These are phyloP conservation scores for Vanderwaltozyma tropicalis DNA, from an alignment of 805 yeast species.

Conservation along the genomic window DNA sequence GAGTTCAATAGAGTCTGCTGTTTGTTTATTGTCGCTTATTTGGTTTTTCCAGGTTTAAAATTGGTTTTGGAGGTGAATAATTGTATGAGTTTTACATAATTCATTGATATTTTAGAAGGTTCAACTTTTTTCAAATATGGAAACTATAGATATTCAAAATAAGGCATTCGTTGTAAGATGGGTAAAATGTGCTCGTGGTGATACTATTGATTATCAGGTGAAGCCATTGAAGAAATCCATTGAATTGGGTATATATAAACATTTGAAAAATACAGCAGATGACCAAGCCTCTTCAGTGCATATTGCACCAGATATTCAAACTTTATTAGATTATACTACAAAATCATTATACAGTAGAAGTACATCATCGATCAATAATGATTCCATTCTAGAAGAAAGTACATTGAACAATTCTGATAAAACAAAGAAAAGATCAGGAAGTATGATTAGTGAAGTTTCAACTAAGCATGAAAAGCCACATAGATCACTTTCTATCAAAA, in stretches of 20 bases:
- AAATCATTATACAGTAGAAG: conserved; percentile 13
- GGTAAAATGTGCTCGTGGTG: conserved; percentile 66
- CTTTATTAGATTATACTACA: conserved; percentile 20
- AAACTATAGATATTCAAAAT: conserved; percentile 80
- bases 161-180: conserved; percentile 85
- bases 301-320: conserved; percentile 25
- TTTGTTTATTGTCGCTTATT: background rate
- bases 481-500: conserved; percentile 29
- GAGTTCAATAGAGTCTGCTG: too few species aligned
- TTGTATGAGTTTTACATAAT: background rate
- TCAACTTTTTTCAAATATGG: too few species aligned
- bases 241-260: conserved; percentile 30
- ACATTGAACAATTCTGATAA: background rate
- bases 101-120: too few species aligned
- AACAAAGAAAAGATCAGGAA: background rate
- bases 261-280: conserved; percentile 15
- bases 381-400: background rate
- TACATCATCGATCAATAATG: conserved; percentile 6
- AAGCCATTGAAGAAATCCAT: conserved; percentile 66
- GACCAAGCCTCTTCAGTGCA: conserved; percentile 16
- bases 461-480: conserved; percentile 8
- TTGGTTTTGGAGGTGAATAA: background rate
- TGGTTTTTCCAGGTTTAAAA: background rate
- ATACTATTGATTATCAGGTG: conserved; percentile 65
- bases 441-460: background rate